phyloP scores from a whole-genome alignment of 768 basidiomycete species.

The Rhodotorula toruloides region DNA sequence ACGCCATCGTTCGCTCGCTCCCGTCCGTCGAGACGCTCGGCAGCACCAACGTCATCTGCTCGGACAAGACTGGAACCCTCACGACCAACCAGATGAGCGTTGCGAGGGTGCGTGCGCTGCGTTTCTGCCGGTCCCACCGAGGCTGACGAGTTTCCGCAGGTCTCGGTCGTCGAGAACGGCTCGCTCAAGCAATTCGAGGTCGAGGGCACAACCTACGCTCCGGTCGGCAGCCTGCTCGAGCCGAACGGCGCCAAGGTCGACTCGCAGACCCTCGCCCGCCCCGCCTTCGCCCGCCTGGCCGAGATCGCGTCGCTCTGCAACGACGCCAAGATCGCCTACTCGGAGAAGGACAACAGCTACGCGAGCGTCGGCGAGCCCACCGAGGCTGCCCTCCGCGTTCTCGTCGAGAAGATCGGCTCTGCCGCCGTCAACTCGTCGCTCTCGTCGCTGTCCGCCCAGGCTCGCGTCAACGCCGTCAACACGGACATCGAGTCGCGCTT shows the following conservation, averaged over 20 bases:
- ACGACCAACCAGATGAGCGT: constrained; percentile 78
- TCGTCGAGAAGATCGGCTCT: constrained; percentile 88
- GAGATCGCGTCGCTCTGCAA: constrained; percentile 93
- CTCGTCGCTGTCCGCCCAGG: constrained; percentile 54
- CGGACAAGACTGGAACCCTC: constrained; percentile 82
- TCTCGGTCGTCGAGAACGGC: constrained; percentile 63
- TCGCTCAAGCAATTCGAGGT: constrained; percentile 66
- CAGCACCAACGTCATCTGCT: constrained; percentile 97
- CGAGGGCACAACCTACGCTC: constrained; percentile 88
- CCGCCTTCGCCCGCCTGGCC: constrained; percentile 55
- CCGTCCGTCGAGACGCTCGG: constrained; percentile 96
- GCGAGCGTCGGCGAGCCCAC: constrained; percentile 90
- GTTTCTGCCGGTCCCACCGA: not conserved
- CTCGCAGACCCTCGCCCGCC: constrained; percentile 46
- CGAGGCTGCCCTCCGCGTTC: constrained; percentile 90
- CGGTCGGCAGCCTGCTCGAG: constrained; percentile 62
- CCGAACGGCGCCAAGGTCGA: constrained; percentile 55
- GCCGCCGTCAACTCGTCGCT: constrained; percentile 54
- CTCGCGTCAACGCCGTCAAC: constrained; percentile 77
- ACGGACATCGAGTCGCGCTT: constrained; percentile 70
- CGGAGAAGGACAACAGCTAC: constrained; percentile 72
- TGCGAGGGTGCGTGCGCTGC: constrained; percentile 50
- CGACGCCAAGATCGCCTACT: constrained; percentile 82
- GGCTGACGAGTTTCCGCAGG: constrained; percentile 52
- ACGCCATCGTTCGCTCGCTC: constrained; percentile 92